Conservation (phyloP, 257 asterid genomes). For the Parsonsia alboflavescens region DNA sequence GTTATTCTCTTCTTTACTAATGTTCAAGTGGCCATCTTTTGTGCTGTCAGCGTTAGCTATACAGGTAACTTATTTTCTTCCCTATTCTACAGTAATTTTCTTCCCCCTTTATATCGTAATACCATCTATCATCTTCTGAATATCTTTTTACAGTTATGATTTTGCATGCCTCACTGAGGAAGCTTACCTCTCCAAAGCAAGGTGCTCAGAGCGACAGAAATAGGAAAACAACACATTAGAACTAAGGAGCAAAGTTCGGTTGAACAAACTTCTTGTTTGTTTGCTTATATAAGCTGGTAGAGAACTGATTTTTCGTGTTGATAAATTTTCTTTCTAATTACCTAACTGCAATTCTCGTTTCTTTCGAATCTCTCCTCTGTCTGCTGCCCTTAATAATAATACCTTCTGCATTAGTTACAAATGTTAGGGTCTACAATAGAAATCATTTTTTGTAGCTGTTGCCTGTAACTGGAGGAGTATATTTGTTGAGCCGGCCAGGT, state of each 20-base stretch:
- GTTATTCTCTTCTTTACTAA: conserved; percentile 56
- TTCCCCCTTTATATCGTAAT: neutral
- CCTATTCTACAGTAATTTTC: neutral
- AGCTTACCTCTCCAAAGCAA: conserved; percentile 63
- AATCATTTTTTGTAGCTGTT: too few relatives aligned
- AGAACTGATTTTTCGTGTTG: neutral
- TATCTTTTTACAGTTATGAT: conserved; percentile 53
- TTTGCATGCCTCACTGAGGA: conserved; percentile 81
- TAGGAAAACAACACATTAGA: conserved; percentile 24
- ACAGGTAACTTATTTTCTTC: conserved; percentile 43
- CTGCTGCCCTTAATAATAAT: too few relatives aligned
- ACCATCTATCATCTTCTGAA: neutral
- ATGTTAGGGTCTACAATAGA: too few relatives aligned
- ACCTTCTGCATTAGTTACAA: too few relatives aligned
- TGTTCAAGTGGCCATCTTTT: conserved; percentile 63
- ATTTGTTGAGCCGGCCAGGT: too few relatives aligned
- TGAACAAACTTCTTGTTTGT: neutral
- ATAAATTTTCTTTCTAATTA: neutral
- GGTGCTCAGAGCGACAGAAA: conserved; percentile 36
- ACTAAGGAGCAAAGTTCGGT: conserved; percentile 8
- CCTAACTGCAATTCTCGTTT: neutral
- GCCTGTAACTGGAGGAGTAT: too few relatives aligned
- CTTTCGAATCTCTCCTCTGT: neutral
- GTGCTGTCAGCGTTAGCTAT: conserved; percentile 60
- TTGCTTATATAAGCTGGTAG: neutral